A percentile compares a stretch with the other conserved stretches of the same genome.
Conservation (phyloP, 1,139 yeast species). For the Geotrichum bryndzae region DNA sequence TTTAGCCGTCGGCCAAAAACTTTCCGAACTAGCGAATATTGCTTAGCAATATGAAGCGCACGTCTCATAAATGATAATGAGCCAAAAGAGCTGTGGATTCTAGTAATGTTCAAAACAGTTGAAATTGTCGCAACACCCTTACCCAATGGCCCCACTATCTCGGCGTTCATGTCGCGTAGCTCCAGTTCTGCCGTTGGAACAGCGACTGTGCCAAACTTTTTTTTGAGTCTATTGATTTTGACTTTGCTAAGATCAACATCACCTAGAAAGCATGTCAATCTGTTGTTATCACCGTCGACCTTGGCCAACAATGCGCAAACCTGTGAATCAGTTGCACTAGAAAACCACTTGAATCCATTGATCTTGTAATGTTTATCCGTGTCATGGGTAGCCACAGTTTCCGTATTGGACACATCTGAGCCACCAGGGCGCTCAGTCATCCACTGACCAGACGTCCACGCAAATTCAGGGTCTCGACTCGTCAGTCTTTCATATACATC, state of each 20-base stretch:
- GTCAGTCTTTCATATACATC: slow-evolving; percentile 25
- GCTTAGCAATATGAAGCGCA: slow-evolving; percentile 30
- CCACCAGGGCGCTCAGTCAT: slow-evolving; percentile 36
- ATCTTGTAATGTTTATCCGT: slow-evolving; percentile 21
- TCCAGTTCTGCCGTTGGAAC: slow-evolving; percentile 34
- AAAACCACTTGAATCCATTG: slow-evolving; percentile 34
- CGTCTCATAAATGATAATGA: slow-evolving; percentile 28
- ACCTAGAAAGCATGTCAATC: slow-evolving; percentile 30
- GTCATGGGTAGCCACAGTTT: slow-evolving; percentile 25
- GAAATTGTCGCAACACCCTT: slow-evolving; percentile 32
- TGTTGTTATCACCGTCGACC: slow-evolving; percentile 20
- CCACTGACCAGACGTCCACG: slow-evolving; percentile 36
- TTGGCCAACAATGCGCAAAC: slow-evolving; percentile 31
- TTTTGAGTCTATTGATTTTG: slow-evolving; percentile 30
- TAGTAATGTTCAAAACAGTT: slow-evolving; percentile 30
- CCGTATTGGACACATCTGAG: slow-evolving; percentile 31
- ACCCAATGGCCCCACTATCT: slow-evolving; percentile 28
- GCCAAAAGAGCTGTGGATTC: slow-evolving; percentile 28
- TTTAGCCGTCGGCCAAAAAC: slow-evolving; percentile 28
- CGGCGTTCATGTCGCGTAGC: slow-evolving; percentile 25
- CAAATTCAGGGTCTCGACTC: slow-evolving; percentile 25
- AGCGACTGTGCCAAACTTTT: slow-evolving; percentile 33
- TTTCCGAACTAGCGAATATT: slow-evolving; percentile 27
- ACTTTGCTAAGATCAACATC: slow-evolving; percentile 24
- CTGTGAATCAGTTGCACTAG: slow-evolving; percentile 34